Percentiles rank a stretch among this genome's conserved stretches.
phyloP scores from a whole-genome alignment of 2,329 filamentous ascomycete genomes.

The Orbilia oligospora region DNA sequence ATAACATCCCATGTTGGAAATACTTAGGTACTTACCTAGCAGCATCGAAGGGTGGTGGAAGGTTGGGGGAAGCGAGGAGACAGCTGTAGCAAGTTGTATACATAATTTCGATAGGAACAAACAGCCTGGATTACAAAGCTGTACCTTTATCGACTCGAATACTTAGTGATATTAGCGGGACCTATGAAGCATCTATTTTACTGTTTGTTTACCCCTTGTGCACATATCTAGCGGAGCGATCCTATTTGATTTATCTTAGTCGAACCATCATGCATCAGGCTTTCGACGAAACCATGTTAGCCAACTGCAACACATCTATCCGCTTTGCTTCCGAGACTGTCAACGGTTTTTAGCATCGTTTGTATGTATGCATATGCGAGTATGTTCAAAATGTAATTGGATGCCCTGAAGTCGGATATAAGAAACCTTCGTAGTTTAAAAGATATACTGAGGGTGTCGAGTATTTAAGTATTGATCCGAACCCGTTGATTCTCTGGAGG shows the following conservation, averaged over 20 bases:
- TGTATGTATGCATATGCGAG: background rate
- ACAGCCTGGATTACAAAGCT: background rate
- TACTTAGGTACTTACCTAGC: too few species aligned
- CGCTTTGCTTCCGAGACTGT: background rate
- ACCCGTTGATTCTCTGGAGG: too few species aligned
- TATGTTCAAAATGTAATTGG: conserved; percentile 8
- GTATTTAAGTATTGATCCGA: background rate
- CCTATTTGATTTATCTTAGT: background rate
- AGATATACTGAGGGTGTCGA: background rate
- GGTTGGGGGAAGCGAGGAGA: background rate
- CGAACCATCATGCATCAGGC: too few species aligned
- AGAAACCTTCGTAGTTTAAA: background rate
- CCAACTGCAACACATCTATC: background rate
- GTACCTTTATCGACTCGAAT: too few species aligned
- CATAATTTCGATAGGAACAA: background rate
- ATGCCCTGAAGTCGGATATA: background rate
- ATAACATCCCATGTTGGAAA: background rate
- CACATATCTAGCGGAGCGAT: background rate
- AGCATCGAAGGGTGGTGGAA: background rate
- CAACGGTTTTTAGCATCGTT: background rate
- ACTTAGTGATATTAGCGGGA: conserved; percentile 6
- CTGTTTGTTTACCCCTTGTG: background rate
- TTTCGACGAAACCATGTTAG: background rate
- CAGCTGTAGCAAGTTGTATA: conserved; percentile 1
- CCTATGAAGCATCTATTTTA: background rate